Base-by-base conservation (phyloP, 495 filamentous ascomycete species). In the Xylaria bambusicola region DNA sequence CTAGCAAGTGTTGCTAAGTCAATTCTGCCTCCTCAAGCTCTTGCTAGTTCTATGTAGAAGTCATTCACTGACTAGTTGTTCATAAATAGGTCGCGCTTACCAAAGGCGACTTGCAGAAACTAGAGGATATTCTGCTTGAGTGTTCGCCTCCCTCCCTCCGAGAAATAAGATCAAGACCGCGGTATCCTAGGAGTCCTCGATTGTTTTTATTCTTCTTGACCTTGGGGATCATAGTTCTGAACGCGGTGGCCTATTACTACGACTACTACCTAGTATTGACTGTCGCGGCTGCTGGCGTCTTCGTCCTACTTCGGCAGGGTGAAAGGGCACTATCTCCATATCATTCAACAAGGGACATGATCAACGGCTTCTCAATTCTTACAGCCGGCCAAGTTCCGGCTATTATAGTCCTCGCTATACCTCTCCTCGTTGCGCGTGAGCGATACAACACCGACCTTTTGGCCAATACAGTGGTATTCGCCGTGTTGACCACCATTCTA, bases 191-290 rank as follows among this genome's bases (percentile, higher is more conserved):
- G 6, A 45, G 52, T 8, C 52, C 52, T 20, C 36, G 52, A 23
- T n/a, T 55, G 3, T 55, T 45, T 18, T n/a, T 55, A 6, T 55
- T 55, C 18, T 55, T 55, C 38, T 45, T 55, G 33, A 55, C 52
- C 2, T 23, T 55, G 9, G 52, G 52, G 1, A 55, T 55, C 26
- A 55, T 55, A 9, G 13, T 55, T 12, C 26, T 55, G 8, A 55
- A 55, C 18, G 52, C 24, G 38, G 52, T 55, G 15, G 38, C 52
- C 23, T 55, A 55, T 24, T 55, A 55, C 52, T 55, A 55, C n/a
- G 52, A 55, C 40, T 55, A 55, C 27, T 55, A 55, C 12, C 52
- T 55, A 8, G 52, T 55, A 9, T 7, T 55, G 24, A 55, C 36
- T 23, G 52, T 55, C n/a, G 52, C 52, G 7, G 52, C 52, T 2